A percentile compares a stretch with the other conserved stretches of the same genome.
Conservation (phyloP, 2,329 filamentous ascomycete species). For the Blastomyces percursus region DNA sequence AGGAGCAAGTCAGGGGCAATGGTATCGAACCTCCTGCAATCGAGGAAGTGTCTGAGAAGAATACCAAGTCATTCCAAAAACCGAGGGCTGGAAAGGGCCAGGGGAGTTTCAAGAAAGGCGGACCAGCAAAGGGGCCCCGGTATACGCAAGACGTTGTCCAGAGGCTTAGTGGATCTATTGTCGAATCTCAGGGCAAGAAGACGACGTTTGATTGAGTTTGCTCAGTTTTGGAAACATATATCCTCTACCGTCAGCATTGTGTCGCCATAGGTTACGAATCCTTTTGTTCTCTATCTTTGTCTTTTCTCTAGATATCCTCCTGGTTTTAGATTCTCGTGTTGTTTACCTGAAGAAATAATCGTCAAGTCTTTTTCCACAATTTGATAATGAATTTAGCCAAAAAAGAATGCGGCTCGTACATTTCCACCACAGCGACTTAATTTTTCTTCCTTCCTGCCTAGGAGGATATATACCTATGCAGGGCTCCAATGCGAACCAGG, state of each 20-base stretch:
- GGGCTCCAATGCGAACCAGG: background rate
- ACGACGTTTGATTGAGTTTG: constrained; percentile 57
- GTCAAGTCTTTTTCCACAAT: background rate
- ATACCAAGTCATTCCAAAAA: constrained; percentile 16
- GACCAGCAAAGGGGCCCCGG: constrained; percentile 21
- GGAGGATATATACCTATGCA: background rate
- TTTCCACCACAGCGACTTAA: background rate
- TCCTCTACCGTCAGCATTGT: background rate
- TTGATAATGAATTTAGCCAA: background rate
- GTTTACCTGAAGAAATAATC: background rate
- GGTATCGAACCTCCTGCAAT: constrained; percentile 9
- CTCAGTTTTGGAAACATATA: background rate
- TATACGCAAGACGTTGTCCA: constrained; percentile 43
- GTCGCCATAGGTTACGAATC: background rate
- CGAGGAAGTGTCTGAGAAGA: constrained; percentile 9
- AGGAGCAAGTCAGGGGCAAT: constrained; percentile 12
- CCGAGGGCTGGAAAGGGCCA: constrained; percentile 16
- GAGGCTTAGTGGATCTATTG: constrained; percentile 66
- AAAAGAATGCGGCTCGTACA: background rate
- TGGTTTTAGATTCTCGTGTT: background rate
- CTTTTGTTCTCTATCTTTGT: background rate
- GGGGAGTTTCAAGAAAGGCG: constrained; percentile 19
- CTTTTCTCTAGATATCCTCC: background rate
- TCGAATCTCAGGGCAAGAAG: constrained; percentile 69
- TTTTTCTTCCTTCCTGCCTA: background rate